These are phyloP conservation scores for Fusarium nygamai DNA, from an alignment of 2,329 filamentous ascomycete species.

Conservation along the genomic window DNA sequence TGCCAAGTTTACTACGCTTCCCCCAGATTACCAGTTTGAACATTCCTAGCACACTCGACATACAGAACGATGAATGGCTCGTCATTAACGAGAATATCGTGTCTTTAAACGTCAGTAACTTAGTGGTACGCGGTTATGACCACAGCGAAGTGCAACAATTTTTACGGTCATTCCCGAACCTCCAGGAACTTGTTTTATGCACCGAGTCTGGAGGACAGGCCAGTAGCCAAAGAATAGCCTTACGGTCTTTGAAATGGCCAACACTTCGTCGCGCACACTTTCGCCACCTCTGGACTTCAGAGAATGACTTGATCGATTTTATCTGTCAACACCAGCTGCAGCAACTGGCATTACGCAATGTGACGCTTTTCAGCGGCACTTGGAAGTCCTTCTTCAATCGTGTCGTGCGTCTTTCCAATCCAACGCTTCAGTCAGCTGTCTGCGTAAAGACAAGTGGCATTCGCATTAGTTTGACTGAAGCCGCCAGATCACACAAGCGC, in stretches of 20 bases:
- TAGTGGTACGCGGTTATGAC: not conserved
- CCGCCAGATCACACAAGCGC: not conserved
- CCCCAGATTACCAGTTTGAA: not conserved
- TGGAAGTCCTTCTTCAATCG: not conserved
- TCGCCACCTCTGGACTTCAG: not conserved
- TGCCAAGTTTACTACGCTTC: not conserved
- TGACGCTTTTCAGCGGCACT: not conserved
- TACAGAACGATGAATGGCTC: not conserved
- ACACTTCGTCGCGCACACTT: not conserved
- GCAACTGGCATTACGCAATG: not conserved
- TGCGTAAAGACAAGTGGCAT: not conserved
- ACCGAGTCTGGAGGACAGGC: not conserved
- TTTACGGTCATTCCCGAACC: not conserved
- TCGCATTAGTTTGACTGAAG: not conserved
- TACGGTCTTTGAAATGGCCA: not conserved
- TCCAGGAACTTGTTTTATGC: not conserved
- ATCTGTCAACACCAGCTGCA: not conserved
- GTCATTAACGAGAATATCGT: not conserved
- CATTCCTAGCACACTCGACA: not conserved
- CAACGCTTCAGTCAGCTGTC: not conserved
- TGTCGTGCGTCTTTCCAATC: not conserved
- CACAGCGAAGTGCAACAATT: not conserved
- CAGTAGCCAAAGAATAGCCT: not conserved
- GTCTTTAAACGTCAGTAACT: not conserved
- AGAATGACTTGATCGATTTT: conserved; percentile 2